These are phyloP conservation scores for Alternaria sp. DNA, from an alignment of 2,329 filamentous ascomycete species.

Conservation along the genomic window DNA sequence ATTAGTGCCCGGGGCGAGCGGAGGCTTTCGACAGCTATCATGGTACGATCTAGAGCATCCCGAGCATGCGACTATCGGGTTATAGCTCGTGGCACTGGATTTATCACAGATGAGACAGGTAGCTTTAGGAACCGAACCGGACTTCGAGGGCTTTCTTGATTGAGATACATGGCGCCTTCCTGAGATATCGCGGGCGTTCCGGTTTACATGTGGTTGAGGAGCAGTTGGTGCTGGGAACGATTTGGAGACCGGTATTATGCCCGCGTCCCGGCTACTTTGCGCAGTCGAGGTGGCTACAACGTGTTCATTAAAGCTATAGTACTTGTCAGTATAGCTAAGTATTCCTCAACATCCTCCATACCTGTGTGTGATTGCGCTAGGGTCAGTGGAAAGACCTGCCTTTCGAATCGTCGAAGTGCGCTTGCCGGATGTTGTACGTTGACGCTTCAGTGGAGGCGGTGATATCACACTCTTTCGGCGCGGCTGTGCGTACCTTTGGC, in stretches of 20 bases:
- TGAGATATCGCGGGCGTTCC: background rate
- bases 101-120: slow-evolving; percentile 42
- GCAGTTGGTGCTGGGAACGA: background rate
- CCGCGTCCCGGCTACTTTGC: background rate
- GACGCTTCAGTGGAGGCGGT: slow-evolving; percentile 33
- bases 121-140: slow-evolving; percentile 9
- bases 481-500: background rate
- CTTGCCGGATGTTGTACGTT: slow-evolving; percentile 8
- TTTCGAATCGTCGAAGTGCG: background rate
- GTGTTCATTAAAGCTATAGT: background rate
- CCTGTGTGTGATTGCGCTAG: slow-evolving; percentile 7
- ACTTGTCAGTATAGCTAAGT: background rate
- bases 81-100: slow-evolving; percentile 23
- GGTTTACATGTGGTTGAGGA: background rate
- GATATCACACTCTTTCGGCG: slow-evolving; percentile 21
- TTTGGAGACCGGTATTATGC: background rate
- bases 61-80: slow-evolving; percentile 41
- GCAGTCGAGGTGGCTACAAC: background rate
- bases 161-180: background rate
- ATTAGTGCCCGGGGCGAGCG: slow-evolving; percentile 10
- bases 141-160: slow-evolving; percentile 19
- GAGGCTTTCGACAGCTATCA: slow-evolving; percentile 41
- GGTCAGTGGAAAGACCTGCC: background rate
- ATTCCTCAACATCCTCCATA: background rate
- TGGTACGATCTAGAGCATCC: slow-evolving; percentile 46